Evolutionary conservation across 2,329 filamentous ascomycete genomes (phyloP).

Genomic region (Emmonsiellopsis sp.): DNA sequence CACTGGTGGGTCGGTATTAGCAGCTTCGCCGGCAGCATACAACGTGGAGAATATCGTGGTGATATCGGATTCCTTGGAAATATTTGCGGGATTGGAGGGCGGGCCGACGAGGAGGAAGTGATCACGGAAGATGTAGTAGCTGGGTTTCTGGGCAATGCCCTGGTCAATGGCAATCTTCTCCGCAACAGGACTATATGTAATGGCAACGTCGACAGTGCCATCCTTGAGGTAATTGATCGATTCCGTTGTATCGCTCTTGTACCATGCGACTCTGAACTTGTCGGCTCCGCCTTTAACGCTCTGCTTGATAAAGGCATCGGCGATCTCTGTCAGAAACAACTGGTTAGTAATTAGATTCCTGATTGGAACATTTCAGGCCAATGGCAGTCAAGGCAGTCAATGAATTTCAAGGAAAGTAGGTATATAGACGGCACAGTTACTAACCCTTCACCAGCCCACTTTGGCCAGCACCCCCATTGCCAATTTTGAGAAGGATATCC

Average conservation of each 20-base stretch:
- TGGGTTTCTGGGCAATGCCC: constrained; percentile 23
- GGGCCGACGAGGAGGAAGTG: constrained; percentile 38
- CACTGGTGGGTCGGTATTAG: constrained; percentile 22
- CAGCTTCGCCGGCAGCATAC: constrained; percentile 24
- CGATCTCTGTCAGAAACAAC: constrained; percentile 18
- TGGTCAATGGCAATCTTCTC: constrained; percentile 36
- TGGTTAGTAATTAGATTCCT: background rate
- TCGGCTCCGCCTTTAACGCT: constrained; percentile 17
- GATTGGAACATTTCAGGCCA: background rate
- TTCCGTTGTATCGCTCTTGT: constrained; percentile 38
- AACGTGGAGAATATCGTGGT: constrained; percentile 27
- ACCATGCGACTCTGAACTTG: constrained; percentile 37
- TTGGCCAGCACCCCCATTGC: constrained; percentile 26
- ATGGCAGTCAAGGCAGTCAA: background rate
- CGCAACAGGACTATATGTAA: constrained; percentile 36
- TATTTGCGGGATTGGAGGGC: constrained; percentile 23
- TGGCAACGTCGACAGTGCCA: constrained; percentile 34
- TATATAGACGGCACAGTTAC: background rate
- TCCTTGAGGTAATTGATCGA: constrained; percentile 36
- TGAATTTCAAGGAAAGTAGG: background rate
- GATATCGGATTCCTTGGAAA: constrained; percentile 22
- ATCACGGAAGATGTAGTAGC: constrained; percentile 39
- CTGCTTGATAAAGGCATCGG: constrained; percentile 29
- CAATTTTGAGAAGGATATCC: constrained; percentile 18
- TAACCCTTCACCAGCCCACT: constrained; percentile 20